Evolutionary conservation across 192 early-diverging fungal species (phyloP).

Genomic region (Entophlyctis luteolus): DNA sequence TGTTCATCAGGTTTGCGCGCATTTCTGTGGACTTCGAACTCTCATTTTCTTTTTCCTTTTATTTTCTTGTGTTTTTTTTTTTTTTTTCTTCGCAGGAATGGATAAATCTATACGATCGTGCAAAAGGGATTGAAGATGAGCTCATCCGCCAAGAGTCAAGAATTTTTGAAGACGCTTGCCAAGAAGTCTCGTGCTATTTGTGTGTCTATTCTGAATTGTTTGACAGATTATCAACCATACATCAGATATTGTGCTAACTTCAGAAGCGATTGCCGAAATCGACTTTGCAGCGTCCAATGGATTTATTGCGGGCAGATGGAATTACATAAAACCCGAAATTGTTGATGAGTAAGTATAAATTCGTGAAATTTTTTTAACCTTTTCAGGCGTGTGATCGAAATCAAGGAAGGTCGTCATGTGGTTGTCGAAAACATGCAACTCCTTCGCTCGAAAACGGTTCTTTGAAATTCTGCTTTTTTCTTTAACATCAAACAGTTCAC

Average conservation of each 20-base stretch:
- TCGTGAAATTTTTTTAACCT: background rate
- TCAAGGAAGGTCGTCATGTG: constrained; percentile 67
- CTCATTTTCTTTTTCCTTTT: background rate
- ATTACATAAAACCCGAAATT: constrained; percentile 59
- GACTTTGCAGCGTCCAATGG: constrained; percentile 48
- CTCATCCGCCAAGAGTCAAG: constrained; percentile 7
- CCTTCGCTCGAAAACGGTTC: constrained; percentile 27
- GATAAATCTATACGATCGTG: constrained; percentile 23
- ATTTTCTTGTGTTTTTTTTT: background rate
- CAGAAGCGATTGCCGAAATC: constrained; percentile 42
- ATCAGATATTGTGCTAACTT: constrained; percentile 17
- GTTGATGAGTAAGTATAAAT: constrained; percentile 38
- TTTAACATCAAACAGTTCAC: background rate
- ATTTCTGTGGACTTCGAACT: background rate
- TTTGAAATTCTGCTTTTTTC: constrained; percentile 13
- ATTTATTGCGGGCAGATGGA: constrained; percentile 45
- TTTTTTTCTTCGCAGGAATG: constrained; percentile 27
- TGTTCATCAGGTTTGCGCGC: constrained; percentile 1
- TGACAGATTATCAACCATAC: constrained; percentile 1
- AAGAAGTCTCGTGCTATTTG: constrained; percentile 8
- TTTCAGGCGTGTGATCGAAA: constrained; percentile 22
- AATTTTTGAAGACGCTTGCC: constrained; percentile 36
- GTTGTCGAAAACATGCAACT: constrained; percentile 60
- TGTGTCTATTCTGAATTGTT: background rate
- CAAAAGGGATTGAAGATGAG: constrained; percentile 7